Percentiles rank a stretch among this genome's conserved stretches.
Conservation (phyloP, 371 early-diverging fungal genomes). For the Rhizopus stolonifer region DNA sequence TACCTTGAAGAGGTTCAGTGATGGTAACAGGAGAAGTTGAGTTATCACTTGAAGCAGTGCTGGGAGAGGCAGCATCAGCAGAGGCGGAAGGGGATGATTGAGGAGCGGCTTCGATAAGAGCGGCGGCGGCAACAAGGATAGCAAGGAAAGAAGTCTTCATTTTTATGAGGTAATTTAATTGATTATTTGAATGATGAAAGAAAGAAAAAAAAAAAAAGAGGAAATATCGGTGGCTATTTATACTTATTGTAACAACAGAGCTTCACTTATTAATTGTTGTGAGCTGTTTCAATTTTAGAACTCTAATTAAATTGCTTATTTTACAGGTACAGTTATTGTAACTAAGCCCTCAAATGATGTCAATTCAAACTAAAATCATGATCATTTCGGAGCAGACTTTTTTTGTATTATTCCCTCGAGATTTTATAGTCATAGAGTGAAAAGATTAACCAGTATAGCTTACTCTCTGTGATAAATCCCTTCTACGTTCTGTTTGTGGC, state of each 20-base stretch:
- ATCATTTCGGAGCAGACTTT: background rate
- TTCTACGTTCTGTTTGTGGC: background rate
- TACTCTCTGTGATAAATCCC: no score
- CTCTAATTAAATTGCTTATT: background rate
- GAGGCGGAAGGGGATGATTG: constrained; percentile 13
- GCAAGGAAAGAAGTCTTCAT: constrained; percentile 10
- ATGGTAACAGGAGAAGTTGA: constrained; percentile 34
- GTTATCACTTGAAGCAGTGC: constrained; percentile 2
- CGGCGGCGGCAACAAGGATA: constrained; percentile 21
- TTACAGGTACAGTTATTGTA: background rate
- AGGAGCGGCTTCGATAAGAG: constrained; percentile 20
- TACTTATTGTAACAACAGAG: background rate
- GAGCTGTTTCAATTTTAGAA: constrained; percentile 6
- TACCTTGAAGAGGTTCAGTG: constrained; percentile 35
- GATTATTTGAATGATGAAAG: background rate
- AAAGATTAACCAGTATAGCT: constrained; percentile 1
- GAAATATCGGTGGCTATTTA: background rate
- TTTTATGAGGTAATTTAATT: background rate
- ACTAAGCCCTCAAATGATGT: background rate
- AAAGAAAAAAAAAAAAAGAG: background rate
- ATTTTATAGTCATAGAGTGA: background rate
- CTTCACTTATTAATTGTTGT: background rate
- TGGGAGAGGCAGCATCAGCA: constrained; percentile 5
- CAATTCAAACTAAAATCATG: background rate
- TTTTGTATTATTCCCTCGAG: constrained; percentile 1